Conservation (phyloP, 176 grass and related monocot species). For the Carex kokanica region DNA sequence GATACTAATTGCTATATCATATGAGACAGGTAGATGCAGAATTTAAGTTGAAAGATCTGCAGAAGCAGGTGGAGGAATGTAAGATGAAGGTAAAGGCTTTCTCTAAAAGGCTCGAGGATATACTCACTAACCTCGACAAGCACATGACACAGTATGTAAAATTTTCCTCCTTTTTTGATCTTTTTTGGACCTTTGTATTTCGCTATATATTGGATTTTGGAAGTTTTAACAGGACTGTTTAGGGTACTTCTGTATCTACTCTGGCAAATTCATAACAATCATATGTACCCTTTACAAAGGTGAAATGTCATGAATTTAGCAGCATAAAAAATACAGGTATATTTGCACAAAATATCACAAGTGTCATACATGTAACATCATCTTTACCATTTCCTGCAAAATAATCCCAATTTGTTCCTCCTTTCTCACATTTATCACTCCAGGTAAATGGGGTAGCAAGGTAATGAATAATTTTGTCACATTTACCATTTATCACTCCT, state of each 20-base stretch:
- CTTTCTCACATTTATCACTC: neutral
- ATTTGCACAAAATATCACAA: neutral
- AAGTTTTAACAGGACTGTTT: neutral
- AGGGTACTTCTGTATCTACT: neutral
- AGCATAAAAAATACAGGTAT: neutral
- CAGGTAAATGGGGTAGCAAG: neutral
- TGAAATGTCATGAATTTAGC: neutral
- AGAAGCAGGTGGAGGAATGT: slow-evolving; percentile 69
- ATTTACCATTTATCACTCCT: too few relatives aligned
- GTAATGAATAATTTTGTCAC: too few relatives aligned
- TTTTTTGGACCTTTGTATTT: neutral
- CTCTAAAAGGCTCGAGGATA: slow-evolving; percentile 68
- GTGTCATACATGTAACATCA: neutral
- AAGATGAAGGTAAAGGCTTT: slow-evolving; percentile 78
- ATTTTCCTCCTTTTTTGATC: slow-evolving; percentile 9
- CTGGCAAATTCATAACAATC: neutral
- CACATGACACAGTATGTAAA: slow-evolving; percentile 81
- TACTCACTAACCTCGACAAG: slow-evolving; percentile 58
- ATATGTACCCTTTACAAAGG: neutral
- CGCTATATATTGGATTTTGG: neutral
- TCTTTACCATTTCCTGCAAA: neutral
- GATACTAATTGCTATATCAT: slow-evolving; percentile 11
- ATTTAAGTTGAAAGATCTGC: slow-evolving; percentile 71
- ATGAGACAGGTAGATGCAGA: slow-evolving; percentile 70
- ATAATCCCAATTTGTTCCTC: neutral